Evolutionary conservation across 2,329 filamentous ascomycete genomes (phyloP).

Genomic region (Cladosporium sp.): DNA sequence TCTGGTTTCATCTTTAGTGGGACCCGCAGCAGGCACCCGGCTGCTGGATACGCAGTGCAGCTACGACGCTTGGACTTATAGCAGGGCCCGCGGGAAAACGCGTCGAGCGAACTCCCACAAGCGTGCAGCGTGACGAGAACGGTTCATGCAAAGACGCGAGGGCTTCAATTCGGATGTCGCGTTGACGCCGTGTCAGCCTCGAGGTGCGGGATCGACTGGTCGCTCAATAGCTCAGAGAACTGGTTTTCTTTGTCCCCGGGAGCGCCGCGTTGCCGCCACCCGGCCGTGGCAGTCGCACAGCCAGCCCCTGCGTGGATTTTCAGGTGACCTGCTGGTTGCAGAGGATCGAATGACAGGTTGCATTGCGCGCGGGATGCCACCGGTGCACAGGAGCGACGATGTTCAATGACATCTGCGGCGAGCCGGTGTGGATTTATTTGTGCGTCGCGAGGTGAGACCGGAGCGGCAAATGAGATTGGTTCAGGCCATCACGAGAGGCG

Average conservation of each 20-base stretch:
- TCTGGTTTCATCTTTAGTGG: constrained; percentile 1
- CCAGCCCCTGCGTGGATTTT: background rate
- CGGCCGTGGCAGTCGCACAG: background rate
- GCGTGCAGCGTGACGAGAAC: background rate
- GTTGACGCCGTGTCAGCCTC: background rate
- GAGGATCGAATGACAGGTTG: constrained; percentile 7
- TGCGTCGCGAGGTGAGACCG: constrained; percentile 5
- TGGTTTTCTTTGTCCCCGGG: background rate
- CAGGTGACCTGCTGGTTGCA: constrained; percentile 5
- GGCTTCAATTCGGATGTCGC: background rate
- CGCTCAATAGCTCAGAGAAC: background rate
- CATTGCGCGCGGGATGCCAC: background rate
- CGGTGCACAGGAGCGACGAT: background rate
- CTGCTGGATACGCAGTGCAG: background rate
- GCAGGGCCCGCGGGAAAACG: background rate
- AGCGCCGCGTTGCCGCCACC: background rate
- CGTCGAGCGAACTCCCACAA: background rate
- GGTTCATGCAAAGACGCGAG: constrained; percentile 3
- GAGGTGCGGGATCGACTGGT: background rate
- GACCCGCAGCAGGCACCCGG: constrained; percentile 4
- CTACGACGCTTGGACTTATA: constrained; percentile 3
- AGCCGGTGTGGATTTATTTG: constrained; percentile 11
- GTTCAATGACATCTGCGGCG: constrained; percentile 9
- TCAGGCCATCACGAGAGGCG: background rate
- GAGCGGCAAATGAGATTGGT: background rate